Evolutionary conservation across 2,329 filamentous ascomycete genomes (phyloP), one percentile per base, ranked within the genome.

Genomic region (Talaromyces amestolkiae): DNA sequence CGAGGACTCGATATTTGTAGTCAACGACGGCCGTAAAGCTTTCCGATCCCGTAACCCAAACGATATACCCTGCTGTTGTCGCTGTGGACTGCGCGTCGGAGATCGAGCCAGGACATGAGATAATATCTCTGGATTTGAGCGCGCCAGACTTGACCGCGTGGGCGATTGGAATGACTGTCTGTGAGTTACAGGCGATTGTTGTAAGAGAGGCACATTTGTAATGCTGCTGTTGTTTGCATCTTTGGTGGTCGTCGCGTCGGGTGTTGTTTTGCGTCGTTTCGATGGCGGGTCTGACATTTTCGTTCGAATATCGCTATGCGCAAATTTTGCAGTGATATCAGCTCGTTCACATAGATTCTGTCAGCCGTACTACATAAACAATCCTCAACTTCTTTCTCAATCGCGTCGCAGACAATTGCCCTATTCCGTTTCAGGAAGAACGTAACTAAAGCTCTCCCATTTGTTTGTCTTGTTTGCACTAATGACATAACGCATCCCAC

Each of bases 161-260:
- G 89, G 88, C n/a, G 88, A 89, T 63, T 85, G 85, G 72, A 87
- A 90, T 0, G 87, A 89, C 0, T 85, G 83, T 0, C 82, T 82
- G 56, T 73, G 70, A 8, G 74, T 69, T 45, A 76, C 74, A 19
- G 76, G 71, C 35, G 72, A 67, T 63, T 68, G 68, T 64, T 68
- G 68, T 56, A 69, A 67, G 2, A n/a, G 8, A 70, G 69, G 67
- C 41, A 66, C 59, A 59, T 51, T 69, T 33, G 65, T 61, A 22
- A 68, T 65, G 37, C 9, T 58, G 24, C 67, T 65, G 24, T n/a
- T 58, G 22, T 58, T 43, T 15, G 22, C 37, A 59, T 59, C 37
- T 45, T 45, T 15, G 31, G 17, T 13, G 19, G 78, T 79, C 41
- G 78, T 78, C 70, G 76, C 76, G 72, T 74, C 74, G 8, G 86